These are phyloP conservation scores for Suillus spraguei DNA, from an alignment of 768 basidiomycete species.

Conservation along the genomic window DNA sequence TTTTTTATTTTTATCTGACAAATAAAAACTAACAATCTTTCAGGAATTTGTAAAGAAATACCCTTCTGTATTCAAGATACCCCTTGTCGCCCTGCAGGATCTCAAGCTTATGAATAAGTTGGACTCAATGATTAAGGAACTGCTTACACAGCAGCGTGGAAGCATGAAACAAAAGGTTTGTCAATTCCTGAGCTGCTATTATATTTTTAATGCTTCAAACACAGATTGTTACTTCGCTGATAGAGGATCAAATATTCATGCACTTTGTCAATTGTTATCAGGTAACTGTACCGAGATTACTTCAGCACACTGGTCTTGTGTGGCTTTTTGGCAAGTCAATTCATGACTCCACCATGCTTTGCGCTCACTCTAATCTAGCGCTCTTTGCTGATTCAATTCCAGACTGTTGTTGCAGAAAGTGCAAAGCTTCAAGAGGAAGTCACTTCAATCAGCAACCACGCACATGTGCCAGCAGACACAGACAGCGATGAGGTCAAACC, in stretches of 20 bases:
- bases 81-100: slow-evolving; percentile 3
- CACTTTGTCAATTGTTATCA: not conserved
- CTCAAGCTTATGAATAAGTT: slow-evolving; percentile 8
- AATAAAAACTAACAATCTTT: not conserved
- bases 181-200: not conserved
- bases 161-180: slow-evolving; percentile 15
- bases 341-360: not conserved
- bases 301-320: slow-evolving; percentile 11
- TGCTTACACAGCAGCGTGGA: slow-evolving; percentile 1
- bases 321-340: slow-evolving; percentile 12
- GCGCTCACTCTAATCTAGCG: not conserved
- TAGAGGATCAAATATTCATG: not conserved
- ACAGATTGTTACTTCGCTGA: not conserved
- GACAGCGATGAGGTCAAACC: not conserved
- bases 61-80: slow-evolving; percentile 10
- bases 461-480: not conserved
- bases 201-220: not conserved
- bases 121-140: slow-evolving; percentile 7
- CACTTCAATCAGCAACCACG: not conserved
- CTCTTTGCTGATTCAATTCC: slow-evolving; percentile 5
- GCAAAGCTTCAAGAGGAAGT: not conserved
- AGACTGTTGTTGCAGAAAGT: slow-evolving; percentile 4
- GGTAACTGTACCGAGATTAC: slow-evolving; percentile 7
- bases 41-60: slow-evolving; percentile 14
- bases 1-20: not conserved